These are phyloP conservation scores for Xylaria sp. DNA, from an alignment of 2,329 filamentous ascomycete species.

Conservation along the genomic window DNA sequence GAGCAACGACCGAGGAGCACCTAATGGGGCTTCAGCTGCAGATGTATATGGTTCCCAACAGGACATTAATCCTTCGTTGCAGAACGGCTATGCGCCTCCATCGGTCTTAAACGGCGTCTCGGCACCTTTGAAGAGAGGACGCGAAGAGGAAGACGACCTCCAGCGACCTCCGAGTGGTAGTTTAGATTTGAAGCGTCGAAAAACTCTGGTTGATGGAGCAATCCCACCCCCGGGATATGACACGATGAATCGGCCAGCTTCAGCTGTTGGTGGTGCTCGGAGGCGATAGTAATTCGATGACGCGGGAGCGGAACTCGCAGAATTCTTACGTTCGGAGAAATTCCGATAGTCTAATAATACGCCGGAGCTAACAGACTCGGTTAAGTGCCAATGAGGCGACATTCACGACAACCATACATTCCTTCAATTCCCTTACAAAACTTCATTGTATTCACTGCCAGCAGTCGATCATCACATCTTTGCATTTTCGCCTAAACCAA, in stretches of 20 bases:
- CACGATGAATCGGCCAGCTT: slow-evolving; percentile 59
- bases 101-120: slow-evolving; percentile 72
- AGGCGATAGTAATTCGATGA: slow-evolving; percentile 43
- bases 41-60: slow-evolving; percentile 78
- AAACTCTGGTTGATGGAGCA: slow-evolving; percentile 74
- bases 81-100: slow-evolving; percentile 73
- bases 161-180: slow-evolving; percentile 72
- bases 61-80: slow-evolving; percentile 66
- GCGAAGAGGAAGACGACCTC: slow-evolving; percentile 69
- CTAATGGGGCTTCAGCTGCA: slow-evolving; percentile 72
- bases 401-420: slow-evolving; percentile 38
- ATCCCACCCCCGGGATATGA: slow-evolving; percentile 64
- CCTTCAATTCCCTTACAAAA: slow-evolving; percentile 44
- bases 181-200: slow-evolving; percentile 79
- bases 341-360: slow-evolving; percentile 5
- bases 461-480: slow-evolving; percentile 47
- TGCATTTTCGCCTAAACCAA: slow-evolving; percentile 50
- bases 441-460: slow-evolving; percentile 54
- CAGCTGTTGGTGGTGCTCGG: slow-evolving; percentile 54
- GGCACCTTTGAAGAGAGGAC: slow-evolving; percentile 58
- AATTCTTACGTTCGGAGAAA: slow-evolving; percentile 14
- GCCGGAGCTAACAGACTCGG: slow-evolving; percentile 38
- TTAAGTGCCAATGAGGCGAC: slow-evolving; percentile 38
- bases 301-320: slow-evolving; percentile 19
- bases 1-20: slow-evolving; percentile 77